Conservation (phyloP, 177 flowering plant genomes). For the Telopea speciosissima region DNA sequence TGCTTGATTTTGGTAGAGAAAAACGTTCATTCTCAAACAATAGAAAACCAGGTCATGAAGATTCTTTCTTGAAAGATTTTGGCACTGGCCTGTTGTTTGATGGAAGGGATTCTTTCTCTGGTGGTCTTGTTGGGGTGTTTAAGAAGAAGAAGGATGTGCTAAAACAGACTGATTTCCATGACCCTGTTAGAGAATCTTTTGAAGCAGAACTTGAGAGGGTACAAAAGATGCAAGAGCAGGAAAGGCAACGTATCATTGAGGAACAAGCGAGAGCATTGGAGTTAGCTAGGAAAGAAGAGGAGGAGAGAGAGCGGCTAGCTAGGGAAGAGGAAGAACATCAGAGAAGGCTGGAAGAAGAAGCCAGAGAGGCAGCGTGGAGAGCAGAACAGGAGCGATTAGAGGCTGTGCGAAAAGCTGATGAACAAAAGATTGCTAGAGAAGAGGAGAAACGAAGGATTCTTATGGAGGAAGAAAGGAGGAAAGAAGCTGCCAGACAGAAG, state of each 20-base stretch:
- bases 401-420: conserved; percentile 59
- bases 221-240: conserved; percentile 90
- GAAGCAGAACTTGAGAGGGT: conserved; percentile 98
- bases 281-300: conserved; percentile 79
- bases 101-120: conserved; percentile 60
- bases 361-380: conserved; percentile 89
- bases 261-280: conserved; percentile 88
- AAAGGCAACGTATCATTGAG: conserved; percentile 65
- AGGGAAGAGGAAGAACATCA: conserved; percentile 75
- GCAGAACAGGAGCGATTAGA: conserved; percentile 80
- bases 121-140: conserved; percentile 54
- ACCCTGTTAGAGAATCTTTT: conserved; percentile 93
- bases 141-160: conserved; percentile 73
- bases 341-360: conserved; percentile 81
- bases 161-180: conserved; percentile 72
- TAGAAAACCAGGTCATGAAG: conserved; percentile 50
- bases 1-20: conserved; percentile 50
- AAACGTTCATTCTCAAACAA: conserved; percentile 38
- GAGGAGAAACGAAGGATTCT: conserved; percentile 69
- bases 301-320: conserved; percentile 63
- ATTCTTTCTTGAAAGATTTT: conserved; percentile 54
- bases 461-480: conserved; percentile 93
- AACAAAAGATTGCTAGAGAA: conserved; percentile 76
- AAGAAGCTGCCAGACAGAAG: conserved; percentile 89
- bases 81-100: conserved; percentile 39